Evolutionary conservation across 345 rosid species (phyloP).

Genomic region (Citrus inodora): DNA sequence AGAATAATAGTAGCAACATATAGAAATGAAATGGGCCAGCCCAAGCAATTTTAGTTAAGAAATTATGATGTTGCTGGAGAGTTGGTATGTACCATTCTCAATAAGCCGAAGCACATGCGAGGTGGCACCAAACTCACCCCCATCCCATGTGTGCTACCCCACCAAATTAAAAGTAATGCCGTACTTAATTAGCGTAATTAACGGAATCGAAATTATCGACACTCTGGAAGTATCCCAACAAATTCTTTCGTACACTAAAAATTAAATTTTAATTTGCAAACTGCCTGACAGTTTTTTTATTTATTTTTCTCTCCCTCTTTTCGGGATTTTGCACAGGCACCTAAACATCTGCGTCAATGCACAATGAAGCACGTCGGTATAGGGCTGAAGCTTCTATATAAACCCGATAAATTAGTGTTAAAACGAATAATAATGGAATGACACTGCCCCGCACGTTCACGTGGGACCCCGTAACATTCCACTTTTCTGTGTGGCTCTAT

Average conservation of each 20-base stretch:
- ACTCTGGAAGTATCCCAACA: background rate
- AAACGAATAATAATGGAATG: background rate
- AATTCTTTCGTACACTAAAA: background rate
- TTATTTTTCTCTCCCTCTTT: background rate
- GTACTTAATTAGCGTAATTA: slow-evolving; percentile 2
- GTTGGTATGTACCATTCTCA: background rate
- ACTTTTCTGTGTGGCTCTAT: background rate
- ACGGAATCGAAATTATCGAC: slow-evolving; percentile 5
- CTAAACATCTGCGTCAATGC: background rate
- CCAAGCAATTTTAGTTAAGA: background rate
- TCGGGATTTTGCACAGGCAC: background rate
- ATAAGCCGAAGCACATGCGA: background rate
- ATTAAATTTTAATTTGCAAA: background rate
- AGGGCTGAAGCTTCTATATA: background rate
- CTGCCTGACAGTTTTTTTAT: background rate
- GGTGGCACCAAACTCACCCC: background rate
- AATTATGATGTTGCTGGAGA: background rate
- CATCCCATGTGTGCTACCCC: background rate
- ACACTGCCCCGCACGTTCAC: background rate
- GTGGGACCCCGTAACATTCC: background rate
- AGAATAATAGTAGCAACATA: too few species aligned
- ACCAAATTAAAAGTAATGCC: background rate
- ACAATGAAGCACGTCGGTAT: background rate
- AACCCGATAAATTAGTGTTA: background rate
- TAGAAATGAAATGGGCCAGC: background rate